phyloP scores from a whole-genome alignment of 2,329 filamentous ascomycete species.

The Aspergillus quadricinctus region DNA sequence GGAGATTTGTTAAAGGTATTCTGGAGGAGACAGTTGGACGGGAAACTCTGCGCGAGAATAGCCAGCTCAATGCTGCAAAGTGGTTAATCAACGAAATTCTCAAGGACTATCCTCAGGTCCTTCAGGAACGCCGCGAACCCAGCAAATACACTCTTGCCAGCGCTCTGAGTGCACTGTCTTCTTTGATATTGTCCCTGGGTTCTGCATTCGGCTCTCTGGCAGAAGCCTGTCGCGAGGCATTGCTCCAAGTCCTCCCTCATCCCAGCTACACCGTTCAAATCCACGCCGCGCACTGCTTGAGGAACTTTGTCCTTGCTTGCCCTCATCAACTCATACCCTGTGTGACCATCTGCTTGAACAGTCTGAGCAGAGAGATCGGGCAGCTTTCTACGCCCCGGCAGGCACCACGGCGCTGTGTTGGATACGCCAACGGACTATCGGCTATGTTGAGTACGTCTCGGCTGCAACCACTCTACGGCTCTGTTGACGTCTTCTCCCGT shows the following conservation, averaged over 20 bases:
- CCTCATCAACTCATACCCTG: slow-evolving; percentile 88
- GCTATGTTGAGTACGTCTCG: slow-evolving; percentile 87
- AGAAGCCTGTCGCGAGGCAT: slow-evolving; percentile 77
- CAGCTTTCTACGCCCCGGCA: slow-evolving; percentile 70
- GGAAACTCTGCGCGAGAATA: slow-evolving; percentile 81
- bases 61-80: slow-evolving; percentile 77
- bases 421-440: slow-evolving; percentile 86
- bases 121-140: slow-evolving; percentile 84
- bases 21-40: slow-evolving; percentile 78
- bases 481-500: slow-evolving; percentile 89
- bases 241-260: slow-evolving; percentile 88
- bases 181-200: slow-evolving; percentile 73
- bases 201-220: slow-evolving; percentile 76
- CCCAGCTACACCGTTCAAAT: slow-evolving; percentile 96
- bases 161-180: slow-evolving; percentile 71
- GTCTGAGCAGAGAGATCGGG: slow-evolving; percentile 78
- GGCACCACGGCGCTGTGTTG: slow-evolving; percentile 77
- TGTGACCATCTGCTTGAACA: slow-evolving; percentile 95
- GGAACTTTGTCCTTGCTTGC: slow-evolving; percentile 81
- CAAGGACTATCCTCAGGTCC: slow-evolving; percentile 87
- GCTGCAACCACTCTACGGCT: slow-evolving; percentile 83
- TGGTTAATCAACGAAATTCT: slow-evolving; percentile 80
- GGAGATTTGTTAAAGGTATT: slow-evolving; percentile 78
- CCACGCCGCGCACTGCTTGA: slow-evolving; percentile 78
- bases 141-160: slow-evolving; percentile 80